Percentiles rank a stretch among this genome's conserved stretches.
Conservation (phyloP, 2,329 filamentous ascomycete species). For the Coniella vitis region DNA sequence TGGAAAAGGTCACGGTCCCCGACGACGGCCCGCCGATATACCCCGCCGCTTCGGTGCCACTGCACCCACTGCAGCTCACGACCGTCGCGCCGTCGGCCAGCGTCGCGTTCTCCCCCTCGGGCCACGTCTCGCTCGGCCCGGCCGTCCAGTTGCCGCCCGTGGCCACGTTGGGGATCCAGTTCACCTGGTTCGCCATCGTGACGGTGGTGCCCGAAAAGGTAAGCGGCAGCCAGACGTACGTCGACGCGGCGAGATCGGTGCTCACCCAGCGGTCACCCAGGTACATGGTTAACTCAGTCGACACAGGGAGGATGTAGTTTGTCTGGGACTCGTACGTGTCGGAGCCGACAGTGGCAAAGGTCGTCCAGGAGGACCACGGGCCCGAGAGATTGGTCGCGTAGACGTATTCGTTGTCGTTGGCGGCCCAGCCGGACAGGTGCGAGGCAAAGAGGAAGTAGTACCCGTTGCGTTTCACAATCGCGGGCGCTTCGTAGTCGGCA, state of each 20-base stretch:
- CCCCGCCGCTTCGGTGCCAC: constrained; percentile 41
- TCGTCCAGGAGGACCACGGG: constrained; percentile 54
- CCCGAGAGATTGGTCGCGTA: constrained; percentile 12
- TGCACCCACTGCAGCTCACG: constrained; percentile 47
- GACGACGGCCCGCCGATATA: constrained; percentile 44
- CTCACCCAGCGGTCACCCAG: constrained; percentile 61
- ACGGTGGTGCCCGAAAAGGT: constrained; percentile 45
- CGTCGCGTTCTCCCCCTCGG: constrained; percentile 44
- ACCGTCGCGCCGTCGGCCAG: constrained; percentile 38
- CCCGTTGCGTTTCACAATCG: constrained; percentile 54
- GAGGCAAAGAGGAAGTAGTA: constrained; percentile 61
- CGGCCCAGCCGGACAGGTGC: constrained; percentile 45
- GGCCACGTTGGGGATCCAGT: constrained; percentile 39
- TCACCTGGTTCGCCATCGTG: constrained; percentile 43
- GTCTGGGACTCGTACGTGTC: constrained; percentile 54
- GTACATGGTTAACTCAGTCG: constrained; percentile 42
- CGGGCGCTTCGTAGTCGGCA: constrained; percentile 51
- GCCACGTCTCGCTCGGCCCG: constrained; percentile 36
- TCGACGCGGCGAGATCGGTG: constrained; percentile 50
- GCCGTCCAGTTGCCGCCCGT: constrained; percentile 20
- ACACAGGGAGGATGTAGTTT: constrained; percentile 45
- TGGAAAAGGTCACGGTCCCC: constrained; percentile 41
- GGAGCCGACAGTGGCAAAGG: constrained; percentile 50
- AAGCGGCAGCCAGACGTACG: constrained; percentile 61
- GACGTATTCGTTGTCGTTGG: constrained; percentile 53